phyloP scores from a whole-genome alignment of 495 filamentous ascomycete genomes.

The Tuber calosporum region DNA sequence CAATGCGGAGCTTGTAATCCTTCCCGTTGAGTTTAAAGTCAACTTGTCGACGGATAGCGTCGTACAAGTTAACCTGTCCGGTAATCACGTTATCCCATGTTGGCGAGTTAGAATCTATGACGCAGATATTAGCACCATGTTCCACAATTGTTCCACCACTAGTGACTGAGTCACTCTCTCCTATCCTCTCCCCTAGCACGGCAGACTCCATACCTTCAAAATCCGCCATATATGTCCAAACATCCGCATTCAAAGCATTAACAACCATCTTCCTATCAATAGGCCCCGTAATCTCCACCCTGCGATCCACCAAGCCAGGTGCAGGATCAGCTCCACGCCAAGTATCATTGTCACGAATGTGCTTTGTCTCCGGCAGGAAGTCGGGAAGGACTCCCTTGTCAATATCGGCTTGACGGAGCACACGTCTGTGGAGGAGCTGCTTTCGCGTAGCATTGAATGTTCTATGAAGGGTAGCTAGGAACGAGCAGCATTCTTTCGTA shows the following conservation, averaged over 20 bases:
- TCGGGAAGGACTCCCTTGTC: conserved; percentile 87
- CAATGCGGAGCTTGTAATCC: conserved; percentile 94
- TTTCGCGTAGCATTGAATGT: conserved; percentile 90
- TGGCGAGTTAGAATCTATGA: conserved; percentile 82
- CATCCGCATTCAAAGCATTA: conserved; percentile 92
- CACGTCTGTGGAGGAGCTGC: conserved; percentile 75
- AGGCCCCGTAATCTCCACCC: conserved; percentile 98
- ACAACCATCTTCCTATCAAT: conserved; percentile 99
- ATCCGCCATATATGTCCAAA: conserved; percentile 99
- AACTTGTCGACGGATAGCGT: conserved; percentile 86
- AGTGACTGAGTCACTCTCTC: not conserved
- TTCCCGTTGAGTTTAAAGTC: conserved; percentile 95
- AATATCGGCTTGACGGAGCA: conserved; percentile 83
- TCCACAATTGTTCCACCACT: not conserved
- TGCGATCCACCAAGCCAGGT: conserved; percentile 83
- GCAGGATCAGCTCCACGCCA: conserved; percentile 94
- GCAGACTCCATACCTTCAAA: conserved; percentile 66
- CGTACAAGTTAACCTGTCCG: conserved; percentile 96
- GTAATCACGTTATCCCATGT: conserved; percentile 99
- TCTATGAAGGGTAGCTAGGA: conserved; percentile 87
- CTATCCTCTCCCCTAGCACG: not conserved
- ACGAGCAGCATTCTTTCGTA: conserved; percentile 81
- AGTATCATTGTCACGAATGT: conserved; percentile 87
- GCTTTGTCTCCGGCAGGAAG: conserved; percentile 92
- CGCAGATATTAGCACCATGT: not conserved